Percentiles rank a stretch among this genome's conserved stretches.
These are phyloP conservation scores for Mercurialis annua DNA, from an alignment of 345 rosid species.

Conservation along the genomic window DNA sequence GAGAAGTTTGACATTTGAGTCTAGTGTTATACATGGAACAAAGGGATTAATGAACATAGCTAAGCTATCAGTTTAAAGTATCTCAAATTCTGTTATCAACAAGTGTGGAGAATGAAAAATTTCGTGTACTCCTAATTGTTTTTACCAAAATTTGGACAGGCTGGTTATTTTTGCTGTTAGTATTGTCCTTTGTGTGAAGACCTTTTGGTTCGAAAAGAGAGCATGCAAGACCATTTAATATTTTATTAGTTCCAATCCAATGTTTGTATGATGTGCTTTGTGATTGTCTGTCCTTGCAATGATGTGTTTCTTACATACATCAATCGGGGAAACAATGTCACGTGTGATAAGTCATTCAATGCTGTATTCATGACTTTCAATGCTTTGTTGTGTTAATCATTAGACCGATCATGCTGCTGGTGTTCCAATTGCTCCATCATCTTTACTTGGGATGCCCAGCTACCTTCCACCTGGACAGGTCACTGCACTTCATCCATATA, in stretches of 20 bases:
- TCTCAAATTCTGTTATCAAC: too few species aligned
- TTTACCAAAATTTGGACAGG: too few species aligned
- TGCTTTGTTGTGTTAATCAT: slow-evolving; percentile 6
- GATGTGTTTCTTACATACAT: neutral
- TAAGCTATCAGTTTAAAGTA: too few species aligned
- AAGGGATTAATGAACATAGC: too few species aligned
- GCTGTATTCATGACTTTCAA: neutral
- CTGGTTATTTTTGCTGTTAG: too few species aligned
- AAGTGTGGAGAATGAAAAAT: too few species aligned
- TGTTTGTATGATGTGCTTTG: neutral
- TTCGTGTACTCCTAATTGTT: too few species aligned
- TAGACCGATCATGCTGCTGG: slow-evolving; percentile 51
- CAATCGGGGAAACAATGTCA: neutral
- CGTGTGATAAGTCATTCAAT: neutral
- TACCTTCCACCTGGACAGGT: slow-evolving; percentile 77
- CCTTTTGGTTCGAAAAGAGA: neutral
- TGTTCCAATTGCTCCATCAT: slow-evolving; percentile 48
- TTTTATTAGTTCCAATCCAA: neutral
- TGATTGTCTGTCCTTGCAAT: neutral
- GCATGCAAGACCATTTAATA: neutral
- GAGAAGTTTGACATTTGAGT: too few species aligned
- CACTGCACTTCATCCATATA: slow-evolving; percentile 65
- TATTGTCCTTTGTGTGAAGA: too few species aligned
- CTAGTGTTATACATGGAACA: too few species aligned
- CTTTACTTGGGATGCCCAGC: slow-evolving; percentile 59